A percentile compares a stretch with the other conserved stretches of the same genome.
phyloP scores from a whole-genome alignment of 305 asterid genomes.

The Solanum hybrid region DNA sequence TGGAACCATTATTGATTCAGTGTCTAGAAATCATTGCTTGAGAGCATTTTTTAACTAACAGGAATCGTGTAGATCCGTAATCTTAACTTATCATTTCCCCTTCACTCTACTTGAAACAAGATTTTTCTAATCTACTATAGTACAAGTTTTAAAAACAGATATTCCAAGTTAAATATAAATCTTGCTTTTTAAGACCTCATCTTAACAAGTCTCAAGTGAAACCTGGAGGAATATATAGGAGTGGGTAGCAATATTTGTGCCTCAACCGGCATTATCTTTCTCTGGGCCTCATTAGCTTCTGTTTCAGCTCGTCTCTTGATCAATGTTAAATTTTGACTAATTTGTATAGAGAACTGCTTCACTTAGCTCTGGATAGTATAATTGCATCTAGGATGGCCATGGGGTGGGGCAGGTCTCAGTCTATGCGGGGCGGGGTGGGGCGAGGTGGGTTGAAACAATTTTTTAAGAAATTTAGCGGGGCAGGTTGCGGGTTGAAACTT shows the following conservation, averaged over 20 bases:
- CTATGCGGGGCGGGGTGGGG: neutral
- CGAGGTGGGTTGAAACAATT: neutral
- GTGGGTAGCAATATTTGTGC: neutral
- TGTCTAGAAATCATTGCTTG: neutral
- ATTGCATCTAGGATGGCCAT: neutral
- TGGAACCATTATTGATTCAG: constrained; percentile 1
- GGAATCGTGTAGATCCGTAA: neutral
- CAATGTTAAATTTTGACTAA: neutral
- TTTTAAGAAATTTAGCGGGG: neutral
- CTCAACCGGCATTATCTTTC: neutral
- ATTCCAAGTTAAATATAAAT: neutral
- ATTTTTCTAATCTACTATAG: neutral
- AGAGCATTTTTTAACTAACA: neutral
- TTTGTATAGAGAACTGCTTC: neutral
- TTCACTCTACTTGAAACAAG: neutral
- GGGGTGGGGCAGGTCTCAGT: neutral
- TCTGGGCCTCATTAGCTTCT: neutral
- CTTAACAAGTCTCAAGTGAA: neutral
- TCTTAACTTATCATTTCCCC: neutral
- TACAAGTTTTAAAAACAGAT: neutral
- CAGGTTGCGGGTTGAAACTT: neutral
- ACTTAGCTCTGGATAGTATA: neutral
- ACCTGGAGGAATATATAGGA: neutral
- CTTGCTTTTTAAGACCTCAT: neutral
- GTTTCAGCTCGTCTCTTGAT: neutral